Evolutionary conservation across 2,329 filamentous ascomycete genomes (phyloP).

Genomic region (Ophiostoma sp.): DNA sequence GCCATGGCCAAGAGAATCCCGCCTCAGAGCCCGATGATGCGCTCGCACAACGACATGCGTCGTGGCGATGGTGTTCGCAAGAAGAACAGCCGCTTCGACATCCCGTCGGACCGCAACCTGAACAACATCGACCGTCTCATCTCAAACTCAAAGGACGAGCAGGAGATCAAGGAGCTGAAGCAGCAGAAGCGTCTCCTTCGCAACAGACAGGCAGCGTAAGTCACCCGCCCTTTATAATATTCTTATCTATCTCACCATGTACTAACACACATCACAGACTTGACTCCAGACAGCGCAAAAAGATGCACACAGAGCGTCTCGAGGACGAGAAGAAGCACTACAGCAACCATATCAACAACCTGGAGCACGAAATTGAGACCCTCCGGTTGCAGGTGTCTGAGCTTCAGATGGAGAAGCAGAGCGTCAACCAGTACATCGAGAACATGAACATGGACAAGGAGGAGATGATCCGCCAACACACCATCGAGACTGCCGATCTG

Average conservation of each 20-base stretch:
- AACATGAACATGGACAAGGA: constrained; percentile 82
- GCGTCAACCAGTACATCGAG: constrained; percentile 73
- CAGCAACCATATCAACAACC: constrained; percentile 69
- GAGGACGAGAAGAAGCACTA: constrained; percentile 96
- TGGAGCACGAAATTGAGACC: constrained; percentile 74
- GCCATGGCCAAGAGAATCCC: constrained; percentile 61
- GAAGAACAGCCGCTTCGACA: constrained; percentile 98
- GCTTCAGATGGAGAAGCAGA: constrained; percentile 70
- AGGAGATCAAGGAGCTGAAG: constrained; percentile 97
- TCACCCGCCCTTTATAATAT: constrained; percentile 31
- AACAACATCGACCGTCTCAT: constrained; percentile 95
- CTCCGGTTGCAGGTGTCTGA: constrained; percentile 70
- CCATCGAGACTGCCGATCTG: constrained; percentile 84
- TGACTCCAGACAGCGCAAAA: constrained; percentile 95
- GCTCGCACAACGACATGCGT: constrained; percentile 73
- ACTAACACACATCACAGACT: constrained; percentile 56
- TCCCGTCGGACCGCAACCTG: constrained; percentile 88
- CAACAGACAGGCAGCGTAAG: constrained; percentile 96
- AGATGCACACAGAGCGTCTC: constrained; percentile 93
- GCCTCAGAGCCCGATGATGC: constrained; percentile 67
- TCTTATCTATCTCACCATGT: constrained; percentile 25
- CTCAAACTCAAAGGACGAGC: constrained; percentile 80
- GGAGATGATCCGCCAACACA: constrained; percentile 84
- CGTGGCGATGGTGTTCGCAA: constrained; percentile 90
- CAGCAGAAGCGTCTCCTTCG: constrained; percentile 93